Evolutionary conservation across 306 rosid species (phyloP), one percentile per base, ranked within the genome.

Genomic region (Delonix regia): DNA sequence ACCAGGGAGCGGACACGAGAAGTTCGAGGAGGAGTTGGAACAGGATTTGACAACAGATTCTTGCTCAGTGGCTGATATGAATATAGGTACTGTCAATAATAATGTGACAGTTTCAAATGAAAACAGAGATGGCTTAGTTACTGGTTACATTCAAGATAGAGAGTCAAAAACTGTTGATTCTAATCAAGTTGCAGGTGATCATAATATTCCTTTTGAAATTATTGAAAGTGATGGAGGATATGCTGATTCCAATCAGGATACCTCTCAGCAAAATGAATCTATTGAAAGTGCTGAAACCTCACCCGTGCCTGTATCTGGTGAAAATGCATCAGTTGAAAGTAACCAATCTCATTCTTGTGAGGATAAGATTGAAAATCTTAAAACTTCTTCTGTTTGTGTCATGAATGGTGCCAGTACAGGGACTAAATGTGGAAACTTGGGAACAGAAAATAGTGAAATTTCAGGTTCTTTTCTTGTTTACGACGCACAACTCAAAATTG

Each of bases 11-110:
- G 56, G 80, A 62, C 15, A 1, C 3, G 86, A 61, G 71, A 71
- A 3, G 56, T 60, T 69, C 36, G 84, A 36, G 45, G 80, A 62
- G 63, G 80, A 38, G 22, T 45, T 71, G 42, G 80, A 74, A 48
- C 73, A 38, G 74, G 76, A 18, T 49, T 49, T 49, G 55, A 49
- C 55, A 49, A 14, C 19, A 49, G 22, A 49, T 49, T 49, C 55
- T 16, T 49, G 55, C 55, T 49, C 18, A 3, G 55, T 49, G 55
- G 21, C 21, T 49, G 55, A 16, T 49, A 49, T 49, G 21, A 49
- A 49, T 21, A 49, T 15, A 49, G 55, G 22, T 16, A 5, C 55
- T 1, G 21, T 4, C 9, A 18, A 2, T 49, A 18, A 0, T 18
- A 49, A 16, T 49, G 55, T 21, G 55, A 15, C 21, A 16, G 8